These are phyloP conservation scores for Rhexocercosporidium sp. DNA, from an alignment of 2,329 filamentous ascomycete species.

Conservation along the genomic window DNA sequence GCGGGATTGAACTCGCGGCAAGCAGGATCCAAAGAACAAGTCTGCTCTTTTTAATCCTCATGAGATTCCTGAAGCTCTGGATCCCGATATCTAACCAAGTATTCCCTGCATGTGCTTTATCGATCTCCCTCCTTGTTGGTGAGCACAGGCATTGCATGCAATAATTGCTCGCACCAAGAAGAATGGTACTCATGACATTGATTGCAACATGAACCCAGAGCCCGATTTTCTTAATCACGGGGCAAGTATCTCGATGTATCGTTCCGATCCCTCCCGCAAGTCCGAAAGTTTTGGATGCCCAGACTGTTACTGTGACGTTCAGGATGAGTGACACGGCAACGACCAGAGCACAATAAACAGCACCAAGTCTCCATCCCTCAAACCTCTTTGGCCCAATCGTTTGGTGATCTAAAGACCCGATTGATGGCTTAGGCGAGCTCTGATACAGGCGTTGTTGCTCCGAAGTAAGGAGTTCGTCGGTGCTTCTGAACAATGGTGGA, in stretches of 20 bases:
- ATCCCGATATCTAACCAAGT: constrained; percentile 53
- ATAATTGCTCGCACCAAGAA: constrained; percentile 55
- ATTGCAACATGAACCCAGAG: constrained; percentile 50
- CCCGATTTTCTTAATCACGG: constrained; percentile 19
- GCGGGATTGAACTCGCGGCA: constrained; percentile 29
- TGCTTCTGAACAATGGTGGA: constrained; percentile 17
- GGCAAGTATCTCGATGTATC: constrained; percentile 24
- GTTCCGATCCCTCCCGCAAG: constrained; percentile 26
- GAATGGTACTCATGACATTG: constrained; percentile 51
- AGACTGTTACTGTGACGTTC: constrained; percentile 25
- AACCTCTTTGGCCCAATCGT: background rate
- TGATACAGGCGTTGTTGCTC: constrained; percentile 10
- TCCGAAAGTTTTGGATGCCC: constrained; percentile 27
- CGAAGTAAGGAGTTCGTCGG: constrained; percentile 16
- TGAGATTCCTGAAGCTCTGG: constrained; percentile 47
- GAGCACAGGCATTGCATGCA: constrained; percentile 57
- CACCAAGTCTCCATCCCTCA: constrained; percentile 27
- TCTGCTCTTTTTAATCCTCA: constrained; percentile 20
- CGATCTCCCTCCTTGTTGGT: constrained; percentile 55
- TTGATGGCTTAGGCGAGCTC: constrained; percentile 6
- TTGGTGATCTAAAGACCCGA: background rate
- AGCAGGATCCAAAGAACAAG: constrained; percentile 31
- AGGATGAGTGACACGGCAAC: constrained; percentile 20
- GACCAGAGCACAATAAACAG: constrained; percentile 8
- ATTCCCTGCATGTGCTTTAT: constrained; percentile 49